These are phyloP conservation scores for Hysterium pulicare DNA, from an alignment of 2,329 filamentous ascomycete genomes.

Conservation along the genomic window DNA sequence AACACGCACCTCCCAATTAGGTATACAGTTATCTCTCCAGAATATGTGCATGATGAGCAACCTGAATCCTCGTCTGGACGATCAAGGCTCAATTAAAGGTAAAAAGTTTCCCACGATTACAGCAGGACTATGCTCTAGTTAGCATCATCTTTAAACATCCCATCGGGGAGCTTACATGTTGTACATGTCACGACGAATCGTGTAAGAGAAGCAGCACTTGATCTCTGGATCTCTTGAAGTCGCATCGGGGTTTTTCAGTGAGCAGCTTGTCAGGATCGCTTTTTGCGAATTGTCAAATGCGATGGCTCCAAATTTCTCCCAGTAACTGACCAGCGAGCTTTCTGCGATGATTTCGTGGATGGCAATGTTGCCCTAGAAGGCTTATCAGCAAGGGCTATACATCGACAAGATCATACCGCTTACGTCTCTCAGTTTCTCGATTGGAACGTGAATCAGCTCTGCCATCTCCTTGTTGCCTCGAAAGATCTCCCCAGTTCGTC, in stretches of 20 bases:
- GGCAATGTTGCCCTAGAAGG: constrained; percentile 81
- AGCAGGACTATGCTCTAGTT: constrained; percentile 59
- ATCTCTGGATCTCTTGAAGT: constrained; percentile 69
- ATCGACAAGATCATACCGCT: too few relatives aligned
- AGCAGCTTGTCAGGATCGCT: constrained; percentile 89
- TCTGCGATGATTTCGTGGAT: constrained; percentile 95
- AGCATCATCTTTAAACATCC: constrained; percentile 20
- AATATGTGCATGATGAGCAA: not conserved
- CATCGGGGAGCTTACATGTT: constrained; percentile 71
- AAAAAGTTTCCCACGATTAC: constrained; percentile 97
- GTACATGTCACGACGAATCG: constrained; percentile 88
- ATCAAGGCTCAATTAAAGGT: constrained; percentile 63
- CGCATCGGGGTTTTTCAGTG: constrained; percentile 68
- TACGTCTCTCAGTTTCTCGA: constrained; percentile 87
- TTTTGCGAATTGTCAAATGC: constrained; percentile 94
- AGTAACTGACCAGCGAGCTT: constrained; percentile 92
- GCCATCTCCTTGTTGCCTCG: constrained; percentile 99
- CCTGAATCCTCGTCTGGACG: constrained; percentile 4
- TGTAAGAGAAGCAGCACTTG: constrained; percentile 96
- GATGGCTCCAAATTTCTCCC: constrained; percentile 98
- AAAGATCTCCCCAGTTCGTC: constrained; percentile 94
- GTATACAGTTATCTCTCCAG: too few relatives aligned
- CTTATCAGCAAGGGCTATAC: constrained; percentile 10
- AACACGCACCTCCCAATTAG: too few relatives aligned
- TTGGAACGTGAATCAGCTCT: constrained; percentile 87